phyloP scores from a whole-genome alignment of 202 grass and related monocot species.

The Saccharum hybrid region DNA sequence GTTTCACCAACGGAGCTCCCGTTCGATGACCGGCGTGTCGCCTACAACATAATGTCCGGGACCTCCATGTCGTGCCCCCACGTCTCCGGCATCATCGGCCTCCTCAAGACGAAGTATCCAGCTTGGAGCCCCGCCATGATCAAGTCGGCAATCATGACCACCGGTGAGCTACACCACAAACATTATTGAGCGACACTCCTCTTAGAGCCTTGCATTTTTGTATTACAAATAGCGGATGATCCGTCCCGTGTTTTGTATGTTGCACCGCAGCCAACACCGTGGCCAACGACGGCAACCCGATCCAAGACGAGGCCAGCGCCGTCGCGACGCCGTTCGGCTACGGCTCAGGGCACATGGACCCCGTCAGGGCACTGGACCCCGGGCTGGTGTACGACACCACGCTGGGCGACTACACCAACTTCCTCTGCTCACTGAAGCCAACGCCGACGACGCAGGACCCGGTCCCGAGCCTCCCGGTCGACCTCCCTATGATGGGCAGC shows the following conservation, averaged over 20 bases:
- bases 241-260: background rate
- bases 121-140: constrained; percentile 64
- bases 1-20: constrained; percentile 17
- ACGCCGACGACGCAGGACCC: constrained; percentile 24
- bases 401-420: constrained; percentile 37
- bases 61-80: constrained; percentile 94
- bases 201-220: background rate
- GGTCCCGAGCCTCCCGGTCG: background rate
- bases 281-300: constrained; percentile 8
- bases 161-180: constrained; percentile 39
- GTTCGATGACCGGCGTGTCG: constrained; percentile 57
- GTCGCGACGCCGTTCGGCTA: constrained; percentile 50
- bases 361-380: constrained; percentile 39
- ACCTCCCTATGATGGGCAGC: background rate
- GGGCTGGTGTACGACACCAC: constrained; percentile 56
- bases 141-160: constrained; percentile 80
- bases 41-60: constrained; percentile 68
- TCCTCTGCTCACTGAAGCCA: constrained; percentile 43
- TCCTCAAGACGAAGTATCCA: constrained; percentile 59
- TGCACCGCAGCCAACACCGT: constrained; percentile 34
- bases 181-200: background rate
- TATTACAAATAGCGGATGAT: background rate
- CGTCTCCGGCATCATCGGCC: constrained; percentile 60
- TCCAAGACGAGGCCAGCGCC: constrained; percentile 38
- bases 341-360: constrained; percentile 41